A percentile compares a stretch with the other conserved stretches of the same genome.
Evolutionary conservation across 2,329 filamentous ascomycete genomes (phyloP).

Genomic region (Elsinoe ampelina): DNA sequence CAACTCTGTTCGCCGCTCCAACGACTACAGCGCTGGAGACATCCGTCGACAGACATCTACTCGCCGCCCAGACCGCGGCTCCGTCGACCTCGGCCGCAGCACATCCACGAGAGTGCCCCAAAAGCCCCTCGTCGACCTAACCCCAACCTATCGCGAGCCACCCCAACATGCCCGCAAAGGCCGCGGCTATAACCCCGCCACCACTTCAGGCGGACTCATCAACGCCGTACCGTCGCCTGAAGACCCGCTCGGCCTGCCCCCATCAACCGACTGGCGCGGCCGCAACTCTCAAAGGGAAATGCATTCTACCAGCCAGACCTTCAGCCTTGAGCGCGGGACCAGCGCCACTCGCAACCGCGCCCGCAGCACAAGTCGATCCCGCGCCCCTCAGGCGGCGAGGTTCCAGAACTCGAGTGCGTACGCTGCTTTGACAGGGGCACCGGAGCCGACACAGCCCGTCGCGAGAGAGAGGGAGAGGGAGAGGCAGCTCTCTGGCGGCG

Average conservation of each 20-base stretch:
- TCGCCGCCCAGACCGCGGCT: slow-evolving; percentile 17
- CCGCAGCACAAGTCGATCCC: background rate
- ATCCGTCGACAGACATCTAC: slow-evolving; percentile 13
- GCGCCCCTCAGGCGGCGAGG: background rate
- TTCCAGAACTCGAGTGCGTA: slow-evolving; percentile 9
- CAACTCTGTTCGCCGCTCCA: slow-evolving; percentile 27
- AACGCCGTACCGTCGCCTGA: slow-evolving; percentile 38
- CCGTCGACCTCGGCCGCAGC: slow-evolving; percentile 36
- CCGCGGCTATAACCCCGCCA: slow-evolving; percentile 36
- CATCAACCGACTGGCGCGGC: slow-evolving; percentile 37
- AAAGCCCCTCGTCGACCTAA: slow-evolving; percentile 60
- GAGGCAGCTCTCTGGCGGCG: background rate
- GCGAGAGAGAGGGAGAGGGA: background rate
- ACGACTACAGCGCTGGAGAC: background rate
- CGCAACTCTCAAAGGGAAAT: slow-evolving; percentile 17
- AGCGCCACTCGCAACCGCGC: background rate
- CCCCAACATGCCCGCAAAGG: slow-evolving; percentile 49
- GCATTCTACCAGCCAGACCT: background rate
- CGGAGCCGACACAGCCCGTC: background rate
- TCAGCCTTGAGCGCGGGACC: slow-evolving; percentile 13
- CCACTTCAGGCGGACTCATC: slow-evolving; percentile 35
- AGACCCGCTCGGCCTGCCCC: slow-evolving; percentile 32
- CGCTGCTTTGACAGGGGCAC: slow-evolving; percentile 6
- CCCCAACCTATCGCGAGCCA: slow-evolving; percentile 54
- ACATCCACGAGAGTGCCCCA: slow-evolving; percentile 36